A percentile compares a stretch with the other conserved stretches of the same genome.
Evolutionary conservation across 345 rosid species (phyloP).

Genomic region (Citrus australasica): DNA sequence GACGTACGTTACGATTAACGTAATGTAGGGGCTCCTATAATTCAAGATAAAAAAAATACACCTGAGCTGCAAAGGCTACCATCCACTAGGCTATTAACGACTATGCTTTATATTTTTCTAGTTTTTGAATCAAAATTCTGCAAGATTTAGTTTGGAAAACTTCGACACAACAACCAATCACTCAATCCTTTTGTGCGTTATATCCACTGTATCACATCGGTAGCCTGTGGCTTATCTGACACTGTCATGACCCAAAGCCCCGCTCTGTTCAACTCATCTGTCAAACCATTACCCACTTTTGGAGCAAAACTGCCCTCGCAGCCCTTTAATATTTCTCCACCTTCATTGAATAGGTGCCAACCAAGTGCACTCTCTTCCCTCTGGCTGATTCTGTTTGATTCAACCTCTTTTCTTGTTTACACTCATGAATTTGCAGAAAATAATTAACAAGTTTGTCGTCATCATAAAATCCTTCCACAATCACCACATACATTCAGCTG

Average conservation of each 20-base stretch:
- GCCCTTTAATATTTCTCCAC: slow-evolving; percentile 71
- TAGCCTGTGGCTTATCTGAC: slow-evolving; percentile 67
- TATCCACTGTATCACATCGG: slow-evolving; percentile 57
- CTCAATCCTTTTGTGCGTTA: slow-evolving; percentile 39
- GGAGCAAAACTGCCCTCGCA: slow-evolving; percentile 52
- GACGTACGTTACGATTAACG: no score
- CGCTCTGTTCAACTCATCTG: slow-evolving; percentile 68
- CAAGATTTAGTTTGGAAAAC: no score
- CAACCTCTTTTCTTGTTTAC: slow-evolving; percentile 67
- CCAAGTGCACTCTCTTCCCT: slow-evolving; percentile 71
- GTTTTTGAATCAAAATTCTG: no score
- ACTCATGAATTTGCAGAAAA: slow-evolving; percentile 77
- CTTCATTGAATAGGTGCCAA: slow-evolving; percentile 68
- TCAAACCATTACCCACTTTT: slow-evolving; percentile 61
- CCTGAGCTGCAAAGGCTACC: no score
- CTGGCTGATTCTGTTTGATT: slow-evolving; percentile 75
- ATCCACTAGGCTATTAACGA: no score
- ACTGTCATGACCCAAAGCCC: slow-evolving; percentile 58
- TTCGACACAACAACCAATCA: no score
- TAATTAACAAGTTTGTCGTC: slow-evolving; percentile 64
- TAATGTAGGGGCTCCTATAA: no score
- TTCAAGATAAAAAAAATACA: no score
- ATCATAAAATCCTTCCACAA: slow-evolving; percentile 70
- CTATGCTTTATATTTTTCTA: no score
- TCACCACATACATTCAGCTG: slow-evolving; percentile 60